Conservation (phyloP, 768 basidiomycete genomes). For the Butyriboletus loyo region DNA sequence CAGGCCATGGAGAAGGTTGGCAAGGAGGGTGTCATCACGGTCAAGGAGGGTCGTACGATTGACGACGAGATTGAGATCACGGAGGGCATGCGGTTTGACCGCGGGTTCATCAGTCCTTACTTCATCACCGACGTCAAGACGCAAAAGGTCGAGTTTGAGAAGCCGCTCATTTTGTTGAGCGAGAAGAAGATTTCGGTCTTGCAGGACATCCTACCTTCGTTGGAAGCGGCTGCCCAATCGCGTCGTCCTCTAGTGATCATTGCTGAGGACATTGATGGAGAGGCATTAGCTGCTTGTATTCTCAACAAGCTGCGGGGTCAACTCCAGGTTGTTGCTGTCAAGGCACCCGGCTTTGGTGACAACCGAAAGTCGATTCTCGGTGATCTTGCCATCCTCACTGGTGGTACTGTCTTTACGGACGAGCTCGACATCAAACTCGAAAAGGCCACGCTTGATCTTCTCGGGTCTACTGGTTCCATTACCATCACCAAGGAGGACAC, state of each 20-base stretch:
- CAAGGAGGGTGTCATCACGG: conserved; percentile 99
- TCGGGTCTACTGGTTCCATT: conserved; percentile 36
- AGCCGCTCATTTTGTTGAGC: conserved; percentile 87
- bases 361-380: conserved; percentile 99
- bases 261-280: conserved; percentile 97
- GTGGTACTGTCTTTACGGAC: conserved; percentile 95
- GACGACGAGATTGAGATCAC: conserved; percentile 99
- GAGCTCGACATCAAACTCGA: conserved; percentile 98
- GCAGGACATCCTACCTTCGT: conserved; percentile 91
- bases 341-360: conserved; percentile 98
- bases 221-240: conserved; percentile 76
- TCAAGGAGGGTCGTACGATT: conserved; percentile 97
- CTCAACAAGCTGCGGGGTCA: conserved; percentile 99
- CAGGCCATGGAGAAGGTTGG: conserved; percentile 99
- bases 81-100: conserved; percentile 99
- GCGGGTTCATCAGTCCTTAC: conserved; percentile 97
- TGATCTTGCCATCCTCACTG: conserved; percentile 94
- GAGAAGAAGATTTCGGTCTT: conserved; percentile 98
- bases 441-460: conserved; percentile 49
- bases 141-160: conserved; percentile 96
- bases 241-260: conserved; percentile 94
- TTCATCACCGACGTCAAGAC: conserved; percentile 98
- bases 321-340: conserved; percentile 89
- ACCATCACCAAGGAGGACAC: conserved; percentile 99
- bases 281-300: conserved; percentile 96